Base-by-base conservation (phyloP, 331 rosid species). In the Spiraea crenata region DNA sequence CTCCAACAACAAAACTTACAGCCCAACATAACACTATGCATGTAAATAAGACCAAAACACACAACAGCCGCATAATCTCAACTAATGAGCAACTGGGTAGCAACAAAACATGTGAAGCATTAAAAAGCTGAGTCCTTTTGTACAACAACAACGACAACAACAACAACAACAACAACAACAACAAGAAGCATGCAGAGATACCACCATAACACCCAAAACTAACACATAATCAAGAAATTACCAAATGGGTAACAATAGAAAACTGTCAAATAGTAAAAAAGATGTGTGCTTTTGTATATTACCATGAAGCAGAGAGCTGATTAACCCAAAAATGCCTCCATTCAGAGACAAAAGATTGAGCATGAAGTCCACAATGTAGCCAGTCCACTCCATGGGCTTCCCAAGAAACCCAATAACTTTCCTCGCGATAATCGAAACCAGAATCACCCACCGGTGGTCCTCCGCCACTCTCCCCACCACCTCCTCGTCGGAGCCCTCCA, bases 281-380 rank as follows among this genome's bases (percentile, higher is more conserved):
- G 49, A 45, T 45, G 14, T 19, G 16, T 56, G 61, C 7, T 37
- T 49, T 7, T 5, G 54, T 35, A 17, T 9, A 44, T 58, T 55
- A 88, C 96, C 96, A 17, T 40, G 90, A 3, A 85, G 8, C 11
- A 84, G 16, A 75, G 87, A 81, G 76, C 5, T 75, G 60, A 92
- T 67, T 31, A 92, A 76, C 74, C 90, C 86, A 60, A 63, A n/a
- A 57, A 85, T 63, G 72, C 64, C 57, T 40, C 80, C 84, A 74
- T 92, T 92, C 54, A 51, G 81, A 50, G 76, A 89, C 70, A 92
- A 81, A 67, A 92, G 90, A 76, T 89, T 92, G 72, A 92, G 88
- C 46, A 80, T 51, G 81, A 87, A 84, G 9, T 92, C 97, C 12
- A 89, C 83, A 35, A 75, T 49, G 79, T 17, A 68, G 68, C 97